phyloP scores from a whole-genome alignment of 805 yeast genomes.

The Wickerhamiella nectarea region DNA sequence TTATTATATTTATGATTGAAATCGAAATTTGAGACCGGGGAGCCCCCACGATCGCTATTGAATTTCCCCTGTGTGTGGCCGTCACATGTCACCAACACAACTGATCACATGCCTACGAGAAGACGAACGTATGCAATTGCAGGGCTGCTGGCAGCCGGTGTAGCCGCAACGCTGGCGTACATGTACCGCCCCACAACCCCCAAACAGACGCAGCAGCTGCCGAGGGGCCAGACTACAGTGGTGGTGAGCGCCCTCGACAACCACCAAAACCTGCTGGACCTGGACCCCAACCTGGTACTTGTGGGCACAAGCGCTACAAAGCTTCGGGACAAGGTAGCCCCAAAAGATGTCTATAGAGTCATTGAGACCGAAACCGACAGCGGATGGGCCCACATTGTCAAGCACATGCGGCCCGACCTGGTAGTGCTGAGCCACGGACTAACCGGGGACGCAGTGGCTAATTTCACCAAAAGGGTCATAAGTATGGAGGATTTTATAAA shows the following conservation, averaged over 20 bases:
- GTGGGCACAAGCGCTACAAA: slow-evolving; percentile 16
- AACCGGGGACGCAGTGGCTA: slow-evolving; percentile 8
- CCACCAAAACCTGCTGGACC: slow-evolving; percentile 23
- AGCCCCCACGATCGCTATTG: too few species aligned
- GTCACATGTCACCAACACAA: too few species aligned
- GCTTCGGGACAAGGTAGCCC: slow-evolving; percentile 11
- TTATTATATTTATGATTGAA: too few species aligned
- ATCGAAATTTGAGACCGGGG: too few species aligned
- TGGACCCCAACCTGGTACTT: slow-evolving; percentile 17
- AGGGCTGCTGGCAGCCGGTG: too few species aligned
- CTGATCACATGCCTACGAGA: too few species aligned
- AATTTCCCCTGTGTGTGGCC: too few species aligned
- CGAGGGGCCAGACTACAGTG: slow-evolving; percentile 7
- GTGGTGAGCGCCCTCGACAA: slow-evolving; percentile 12
- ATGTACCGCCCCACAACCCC: too few species aligned
- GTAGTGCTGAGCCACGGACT: slow-evolving; percentile 16
- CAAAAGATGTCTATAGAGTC: slow-evolving; percentile 23
- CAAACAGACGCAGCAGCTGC: not conserved
- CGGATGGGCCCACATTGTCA: slow-evolving; percentile 43
- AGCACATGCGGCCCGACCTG: slow-evolving; percentile 33
- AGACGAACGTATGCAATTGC: too few species aligned
- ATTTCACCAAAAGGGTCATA: slow-evolving; percentile 13
- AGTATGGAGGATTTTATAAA: slow-evolving; percentile 12
- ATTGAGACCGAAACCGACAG: slow-evolving; percentile 35
- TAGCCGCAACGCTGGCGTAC: too few species aligned